A percentile compares a stretch with the other conserved stretches of the same genome.
Evolutionary conservation across 1,284 basidiomycete genomes (phyloP).

Genomic region (Pulchroboletus neoregius): DNA sequence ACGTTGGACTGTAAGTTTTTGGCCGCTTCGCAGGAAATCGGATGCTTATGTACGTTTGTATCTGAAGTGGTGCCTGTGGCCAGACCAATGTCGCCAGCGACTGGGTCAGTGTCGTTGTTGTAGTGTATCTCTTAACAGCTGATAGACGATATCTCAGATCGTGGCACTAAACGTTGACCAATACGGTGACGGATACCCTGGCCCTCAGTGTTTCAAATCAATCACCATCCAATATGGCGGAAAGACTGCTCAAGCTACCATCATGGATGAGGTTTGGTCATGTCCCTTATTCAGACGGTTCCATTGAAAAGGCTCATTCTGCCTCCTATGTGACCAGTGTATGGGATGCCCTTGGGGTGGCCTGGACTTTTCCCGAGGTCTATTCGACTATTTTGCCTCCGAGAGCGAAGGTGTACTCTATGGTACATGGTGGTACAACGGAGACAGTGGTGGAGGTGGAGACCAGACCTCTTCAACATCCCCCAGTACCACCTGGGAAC

Average conservation of each 20-base stretch:
- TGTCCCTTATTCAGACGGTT: slow-evolving; percentile 4
- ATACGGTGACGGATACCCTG: slow-evolving; percentile 55
- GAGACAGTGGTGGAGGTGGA: slow-evolving; percentile 30
- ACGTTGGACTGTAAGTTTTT: slow-evolving; percentile 49
- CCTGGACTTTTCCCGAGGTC: slow-evolving; percentile 73
- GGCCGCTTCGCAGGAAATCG: neutral
- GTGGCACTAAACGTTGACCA: slow-evolving; percentile 45
- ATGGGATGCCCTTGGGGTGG: slow-evolving; percentile 66
- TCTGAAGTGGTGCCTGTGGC: slow-evolving; percentile 54
- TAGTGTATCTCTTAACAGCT: slow-evolving; percentile 5
- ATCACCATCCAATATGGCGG: slow-evolving; percentile 67
- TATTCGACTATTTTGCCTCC: slow-evolving; percentile 65
- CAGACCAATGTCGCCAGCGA: slow-evolving; percentile 40
- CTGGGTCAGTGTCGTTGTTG: slow-evolving; percentile 42
- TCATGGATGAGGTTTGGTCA: slow-evolving; percentile 60
- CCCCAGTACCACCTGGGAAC: slow-evolving; percentile 27
- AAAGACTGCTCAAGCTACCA: slow-evolving; percentile 55
- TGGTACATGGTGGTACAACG: slow-evolving; percentile 55
- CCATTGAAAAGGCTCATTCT: slow-evolving; percentile 5
- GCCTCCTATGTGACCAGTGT: slow-evolving; percentile 43
- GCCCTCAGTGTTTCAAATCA: slow-evolving; percentile 56
- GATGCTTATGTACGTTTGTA: slow-evolving; percentile 6
- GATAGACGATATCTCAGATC: slow-evolving; percentile 34
- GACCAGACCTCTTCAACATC: slow-evolving; percentile 29
- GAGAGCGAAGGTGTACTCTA: slow-evolving; percentile 49